phyloP scores from a whole-genome alignment of 192 early-diverging fungal species.

The Backusella australiensis region DNA sequence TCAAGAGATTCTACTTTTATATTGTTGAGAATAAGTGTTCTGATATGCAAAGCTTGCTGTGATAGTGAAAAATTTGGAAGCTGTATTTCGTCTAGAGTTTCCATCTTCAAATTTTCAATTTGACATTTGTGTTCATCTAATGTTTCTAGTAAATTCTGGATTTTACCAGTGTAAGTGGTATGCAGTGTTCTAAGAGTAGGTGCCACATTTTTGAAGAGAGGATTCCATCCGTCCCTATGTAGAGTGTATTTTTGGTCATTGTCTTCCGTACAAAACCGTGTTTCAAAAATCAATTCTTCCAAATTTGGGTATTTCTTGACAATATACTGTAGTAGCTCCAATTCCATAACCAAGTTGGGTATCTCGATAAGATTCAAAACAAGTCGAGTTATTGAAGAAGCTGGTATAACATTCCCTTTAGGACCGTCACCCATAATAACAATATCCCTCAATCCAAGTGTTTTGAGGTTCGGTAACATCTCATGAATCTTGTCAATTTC shows the following conservation, averaged over 20 bases:
- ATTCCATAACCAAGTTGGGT: not conserved
- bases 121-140: not conserved
- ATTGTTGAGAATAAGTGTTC: not conserved
- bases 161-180: not conserved
- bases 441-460: not conserved
- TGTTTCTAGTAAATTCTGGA: not conserved
- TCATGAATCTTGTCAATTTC: not conserved
- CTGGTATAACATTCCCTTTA: not conserved
- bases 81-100: not conserved
- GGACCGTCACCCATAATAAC: not conserved
- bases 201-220: not conserved
- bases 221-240: not conserved
- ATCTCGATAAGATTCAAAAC: not conserved
- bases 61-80: not conserved
- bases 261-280: not conserved
- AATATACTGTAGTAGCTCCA: not conserved
- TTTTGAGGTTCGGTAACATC: not conserved
- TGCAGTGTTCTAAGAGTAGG: not conserved
- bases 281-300: not conserved
- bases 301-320: not conserved
- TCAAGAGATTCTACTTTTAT: not conserved
- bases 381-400: not conserved
- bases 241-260: not conserved
- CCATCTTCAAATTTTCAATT: not conserved
- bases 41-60: not conserved